Base-by-base conservation (phyloP, 345 rosid genomes). In the Melaleuca quinquenervia region DNA sequence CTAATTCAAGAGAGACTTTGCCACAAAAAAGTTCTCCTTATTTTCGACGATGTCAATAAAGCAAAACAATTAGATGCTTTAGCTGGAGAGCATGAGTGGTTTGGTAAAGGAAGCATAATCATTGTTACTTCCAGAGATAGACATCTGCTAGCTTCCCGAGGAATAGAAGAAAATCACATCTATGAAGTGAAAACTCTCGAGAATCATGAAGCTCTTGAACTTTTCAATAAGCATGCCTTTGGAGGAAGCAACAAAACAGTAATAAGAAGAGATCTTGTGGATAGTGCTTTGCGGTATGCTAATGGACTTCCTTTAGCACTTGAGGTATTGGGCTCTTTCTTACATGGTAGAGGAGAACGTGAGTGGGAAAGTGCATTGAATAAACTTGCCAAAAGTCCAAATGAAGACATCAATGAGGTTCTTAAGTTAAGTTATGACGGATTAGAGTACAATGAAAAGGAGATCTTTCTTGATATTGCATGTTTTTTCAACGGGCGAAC, bases 31-130 rank as follows among this genome's bases (percentile, higher is more conserved):
- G 85, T 84, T 84, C 58, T 89, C 6, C 8, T 89, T 29, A 83
- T 89, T 41, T 82, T 88, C 11, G 89, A 88, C 50, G 84, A 88
- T n/a, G 89, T 88, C 6, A 85, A 83, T 85, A 50, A 84, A 2
- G 3, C 15, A 18, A 50, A 54, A 6, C 83, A 87, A 20, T 27
- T 87, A n/a, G 45, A 78, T 56, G 32, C 16, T 49, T 51, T 84
- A 44, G 86, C 74, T 49, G 86, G 84, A 22, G 44, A n/a, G 2
- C 29, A 21, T 21, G 86, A 84, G 6, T 84, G 84, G 83, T 53
- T 53, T 53, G 56, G 56, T 53, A 21, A 53, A 53, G 56, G 56
- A 53, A 53, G 56, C 26, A 20, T 4, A 20, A 53, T 53, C 26
- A 53, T 53, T 7, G 7, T 53, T 20, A 53, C 56, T 3, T 20